phyloP scores from a whole-genome alignment of 2,329 filamentous ascomycete species.

The Pestalotiopsis sp. region DNA sequence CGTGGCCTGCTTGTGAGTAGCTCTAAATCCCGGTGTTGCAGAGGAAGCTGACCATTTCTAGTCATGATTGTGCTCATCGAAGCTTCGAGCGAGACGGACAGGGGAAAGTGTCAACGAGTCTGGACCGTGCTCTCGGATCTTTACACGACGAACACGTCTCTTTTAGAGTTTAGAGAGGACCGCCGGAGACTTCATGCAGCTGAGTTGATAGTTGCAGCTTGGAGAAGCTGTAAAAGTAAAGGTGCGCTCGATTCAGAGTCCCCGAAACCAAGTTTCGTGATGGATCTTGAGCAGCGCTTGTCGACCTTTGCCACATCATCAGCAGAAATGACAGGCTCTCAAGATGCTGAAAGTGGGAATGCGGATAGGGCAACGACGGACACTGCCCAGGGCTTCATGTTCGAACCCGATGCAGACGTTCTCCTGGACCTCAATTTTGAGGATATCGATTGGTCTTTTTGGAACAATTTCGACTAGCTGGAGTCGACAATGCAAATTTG shows the following conservation, averaged over 20 bases:
- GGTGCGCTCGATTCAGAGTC: not conserved
- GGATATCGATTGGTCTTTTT: constrained; percentile 3
- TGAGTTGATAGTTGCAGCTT: constrained; percentile 2
- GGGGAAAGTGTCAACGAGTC: not conserved
- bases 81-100: not conserved
- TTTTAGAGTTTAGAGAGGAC: not conserved
- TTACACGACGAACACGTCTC: not conserved
- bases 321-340: not conserved
- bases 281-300: not conserved
- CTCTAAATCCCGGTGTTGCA: not conserved
- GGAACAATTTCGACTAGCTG: not conserved
- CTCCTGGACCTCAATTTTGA: not conserved
- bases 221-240: not conserved
- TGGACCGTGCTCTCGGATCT: not conserved
- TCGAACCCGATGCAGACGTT: not conserved
- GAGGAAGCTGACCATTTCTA: not conserved
- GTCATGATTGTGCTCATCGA: constrained; percentile 2
- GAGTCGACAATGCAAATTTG: not conserved
- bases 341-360: not conserved
- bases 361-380: not conserved
- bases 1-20: constrained; percentile 1
- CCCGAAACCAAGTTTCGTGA: not conserved
- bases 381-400: not conserved
- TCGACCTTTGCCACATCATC: not conserved
- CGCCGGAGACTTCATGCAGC: not conserved